These are phyloP conservation scores for Citrus sp. DNA, from an alignment of 345 rosid genomes.

Conservation along the genomic window DNA sequence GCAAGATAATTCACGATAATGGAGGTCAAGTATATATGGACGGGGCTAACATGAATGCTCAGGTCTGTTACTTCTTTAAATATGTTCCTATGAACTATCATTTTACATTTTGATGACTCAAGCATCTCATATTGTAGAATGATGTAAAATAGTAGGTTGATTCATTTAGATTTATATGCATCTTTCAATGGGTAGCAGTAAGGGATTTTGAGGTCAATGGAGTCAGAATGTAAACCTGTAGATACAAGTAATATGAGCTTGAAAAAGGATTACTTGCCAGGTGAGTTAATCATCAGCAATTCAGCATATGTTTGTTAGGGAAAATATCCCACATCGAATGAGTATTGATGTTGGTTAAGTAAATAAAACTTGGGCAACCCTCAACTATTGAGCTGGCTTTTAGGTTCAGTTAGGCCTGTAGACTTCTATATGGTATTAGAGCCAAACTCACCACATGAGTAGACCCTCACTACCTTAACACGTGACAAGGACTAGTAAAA, in stretches of 20 bases:
- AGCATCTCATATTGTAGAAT: neutral
- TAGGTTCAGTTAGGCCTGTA: too few species aligned
- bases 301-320: neutral
- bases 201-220: neutral
- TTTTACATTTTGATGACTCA: conserved; percentile 3
- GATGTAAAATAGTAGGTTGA: neutral
- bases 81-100: neutral
- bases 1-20: conserved; percentile 88
- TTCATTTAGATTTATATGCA: neutral
- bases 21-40: conserved; percentile 99
- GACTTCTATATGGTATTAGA: too few species aligned
- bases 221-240: neutral
- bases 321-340: too few species aligned
- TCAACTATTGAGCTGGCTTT: too few species aligned
- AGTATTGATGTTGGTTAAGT: too few species aligned
- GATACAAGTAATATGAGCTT: neutral
- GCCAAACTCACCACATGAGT: too few species aligned
- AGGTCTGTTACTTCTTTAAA: conserved; percentile 43
- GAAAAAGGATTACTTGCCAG: neutral
- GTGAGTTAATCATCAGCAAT: neutral
- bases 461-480: too few species aligned
- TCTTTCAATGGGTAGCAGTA: neutral
- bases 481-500: too few species aligned
- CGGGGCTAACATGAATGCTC: conserved; percentile 99
- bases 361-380: too few species aligned